phyloP scores from a whole-genome alignment of 1,284 basidiomycete species.

The Volvariella volvacea region DNA sequence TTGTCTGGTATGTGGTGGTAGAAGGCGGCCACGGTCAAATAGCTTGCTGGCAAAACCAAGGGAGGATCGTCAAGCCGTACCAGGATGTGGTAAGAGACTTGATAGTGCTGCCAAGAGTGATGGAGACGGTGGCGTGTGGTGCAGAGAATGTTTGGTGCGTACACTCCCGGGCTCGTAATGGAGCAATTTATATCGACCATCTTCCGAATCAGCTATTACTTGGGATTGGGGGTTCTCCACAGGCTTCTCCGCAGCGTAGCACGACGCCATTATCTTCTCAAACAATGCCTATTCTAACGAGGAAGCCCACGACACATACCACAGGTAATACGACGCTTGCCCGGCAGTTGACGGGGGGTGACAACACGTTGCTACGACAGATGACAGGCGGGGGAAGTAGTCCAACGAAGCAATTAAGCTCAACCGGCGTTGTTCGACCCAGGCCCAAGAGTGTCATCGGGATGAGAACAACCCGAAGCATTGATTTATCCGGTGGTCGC shows the following conservation, averaged over 20 bases:
- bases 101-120: conserved; percentile 78
- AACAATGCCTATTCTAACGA: conserved; percentile 36
- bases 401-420: conserved; percentile 50
- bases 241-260: conserved; percentile 39
- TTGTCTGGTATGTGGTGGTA: conserved; percentile 77
- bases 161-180: no score
- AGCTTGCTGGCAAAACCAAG: conserved; percentile 15
- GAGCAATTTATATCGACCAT: conserved; percentile 3
- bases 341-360: conserved; percentile 60
- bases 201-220: conserved; percentile 47
- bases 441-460: conserved; percentile 62
- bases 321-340: conserved; percentile 70
- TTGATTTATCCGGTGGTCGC: conserved; percentile 23
- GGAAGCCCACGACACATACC: conserved; percentile 42
- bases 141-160: conserved; percentile 73
- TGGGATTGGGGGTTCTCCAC: conserved; percentile 38
- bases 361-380: conserved; percentile 43
- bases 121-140: conserved; percentile 68
- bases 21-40: conserved; percentile 24
- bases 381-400: conserved; percentile 61
- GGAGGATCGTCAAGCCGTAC: conserved; percentile 30
- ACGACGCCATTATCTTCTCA: conserved; percentile 30
- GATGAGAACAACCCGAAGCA: conserved; percentile 46
- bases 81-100: conserved; percentile 75
- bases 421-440: conserved; percentile 23